These are phyloP conservation scores for Epichloe sibirici DNA, from an alignment of 2,329 filamentous ascomycete species.

Conservation along the genomic window DNA sequence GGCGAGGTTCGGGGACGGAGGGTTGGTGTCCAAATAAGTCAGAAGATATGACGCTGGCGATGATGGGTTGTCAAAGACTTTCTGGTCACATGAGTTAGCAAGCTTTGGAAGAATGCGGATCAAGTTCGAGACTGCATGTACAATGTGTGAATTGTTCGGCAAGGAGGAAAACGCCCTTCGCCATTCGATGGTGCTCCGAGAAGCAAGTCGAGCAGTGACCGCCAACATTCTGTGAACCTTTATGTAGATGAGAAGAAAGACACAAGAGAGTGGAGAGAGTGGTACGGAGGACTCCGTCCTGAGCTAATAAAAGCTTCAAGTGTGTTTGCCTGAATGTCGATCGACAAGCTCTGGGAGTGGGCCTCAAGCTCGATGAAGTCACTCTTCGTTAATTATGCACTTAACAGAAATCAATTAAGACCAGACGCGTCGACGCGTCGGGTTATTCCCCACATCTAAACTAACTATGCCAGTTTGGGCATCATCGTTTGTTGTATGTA, in stretches of 20 bases:
- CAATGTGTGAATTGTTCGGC: conserved; percentile 40
- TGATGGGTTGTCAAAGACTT: conserved; percentile 40
- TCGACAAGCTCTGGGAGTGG: not conserved
- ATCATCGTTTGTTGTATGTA: not conserved
- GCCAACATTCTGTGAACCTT: conserved; percentile 14
- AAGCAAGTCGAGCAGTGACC: conserved; percentile 14
- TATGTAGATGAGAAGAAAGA: not conserved
- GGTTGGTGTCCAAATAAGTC: conserved; percentile 44
- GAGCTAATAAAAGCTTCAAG: not conserved
- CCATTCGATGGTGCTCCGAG: conserved; percentile 10
- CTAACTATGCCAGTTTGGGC: not conserved
- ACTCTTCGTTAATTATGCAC: conserved; percentile 15
- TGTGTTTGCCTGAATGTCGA: not conserved
- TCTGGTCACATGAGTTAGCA: conserved; percentile 28
- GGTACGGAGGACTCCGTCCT: too few species aligned
- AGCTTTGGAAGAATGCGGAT: not conserved
- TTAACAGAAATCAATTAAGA: conserved; percentile 22
- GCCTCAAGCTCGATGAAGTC: conserved; percentile 18
- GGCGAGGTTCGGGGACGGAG: conserved; percentile 40
- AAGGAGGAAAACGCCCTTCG: conserved; percentile 32
- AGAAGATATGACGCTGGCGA: conserved; percentile 39
- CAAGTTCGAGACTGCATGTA: conserved; percentile 16
- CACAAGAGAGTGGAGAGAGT: not conserved
- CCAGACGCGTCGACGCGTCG: conserved; percentile 25
- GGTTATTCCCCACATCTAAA: not conserved